A percentile compares a stretch with the other conserved stretches of the same genome.
These are phyloP conservation scores for Powellomyces hirtus DNA, from an alignment of 192 early-diverging fungal species.

Conservation along the genomic window DNA sequence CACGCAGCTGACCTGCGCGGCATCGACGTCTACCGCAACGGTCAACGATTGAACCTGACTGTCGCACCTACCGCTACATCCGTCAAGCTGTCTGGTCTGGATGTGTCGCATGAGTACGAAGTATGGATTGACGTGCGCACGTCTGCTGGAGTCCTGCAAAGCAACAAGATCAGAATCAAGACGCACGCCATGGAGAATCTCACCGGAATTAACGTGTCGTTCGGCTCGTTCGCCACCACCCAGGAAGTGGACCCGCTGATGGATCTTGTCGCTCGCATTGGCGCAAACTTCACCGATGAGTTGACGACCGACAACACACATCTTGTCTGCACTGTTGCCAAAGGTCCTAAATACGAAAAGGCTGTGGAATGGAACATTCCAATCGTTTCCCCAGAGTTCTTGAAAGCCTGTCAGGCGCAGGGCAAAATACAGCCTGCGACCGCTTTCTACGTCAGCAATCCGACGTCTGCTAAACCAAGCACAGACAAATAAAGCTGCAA, in stretches of 20 bases:
- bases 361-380: constrained; percentile 91
- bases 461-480: too few species aligned
- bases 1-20: constrained; percentile 78
- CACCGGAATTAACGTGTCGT: constrained; percentile 94
- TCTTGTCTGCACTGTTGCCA: constrained; percentile 78
- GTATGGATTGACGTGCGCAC: constrained; percentile 89
- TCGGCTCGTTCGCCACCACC: constrained; percentile 82
- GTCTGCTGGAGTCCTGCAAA: constrained; percentile 79
- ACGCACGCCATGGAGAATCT: constrained; percentile 97
- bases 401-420: constrained; percentile 85
- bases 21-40: constrained; percentile 90
- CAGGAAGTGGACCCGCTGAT: constrained; percentile 74
- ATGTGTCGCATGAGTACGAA: constrained; percentile 86
- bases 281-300: constrained; percentile 82
- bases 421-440: constrained; percentile 77
- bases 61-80: constrained; percentile 44
- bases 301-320: constrained; percentile 90
- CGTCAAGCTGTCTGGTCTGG: constrained; percentile 85
- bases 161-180: constrained; percentile 69
- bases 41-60: constrained; percentile 67
- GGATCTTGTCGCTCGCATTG: constrained; percentile 72
- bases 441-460: constrained; percentile 51
- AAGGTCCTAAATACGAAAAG: constrained; percentile 82
- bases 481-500: too few species aligned
- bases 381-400: constrained; percentile 92